These are phyloP conservation scores for Sedum album DNA, from an alignment of 164 flowering plant genomes.

Conservation along the genomic window DNA sequence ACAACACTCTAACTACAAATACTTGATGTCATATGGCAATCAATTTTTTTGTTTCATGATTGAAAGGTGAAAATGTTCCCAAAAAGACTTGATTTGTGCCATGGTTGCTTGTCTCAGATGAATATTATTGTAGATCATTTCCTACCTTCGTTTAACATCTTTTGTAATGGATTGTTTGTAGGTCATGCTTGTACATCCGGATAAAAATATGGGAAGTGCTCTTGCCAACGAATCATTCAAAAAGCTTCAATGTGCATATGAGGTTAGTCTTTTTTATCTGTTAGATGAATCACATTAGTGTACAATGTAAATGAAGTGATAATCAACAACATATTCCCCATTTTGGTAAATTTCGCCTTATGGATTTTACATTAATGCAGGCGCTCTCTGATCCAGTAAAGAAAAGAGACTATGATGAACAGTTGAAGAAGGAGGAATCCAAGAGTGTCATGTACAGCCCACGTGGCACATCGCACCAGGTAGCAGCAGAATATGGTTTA, in stretches of 20 bases:
- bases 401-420: constrained; percentile 95
- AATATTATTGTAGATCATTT: not conserved
- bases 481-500: constrained; percentile 15
- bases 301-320: not conserved
- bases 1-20: not conserved
- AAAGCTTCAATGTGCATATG: constrained; percentile 96
- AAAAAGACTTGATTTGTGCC: not conserved
- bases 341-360: not conserved
- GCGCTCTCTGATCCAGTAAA: constrained; percentile 80
- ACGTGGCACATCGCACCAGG: constrained; percentile 59
- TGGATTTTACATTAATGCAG: constrained; percentile 27
- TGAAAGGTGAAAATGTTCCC: not conserved
- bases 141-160: not conserved
- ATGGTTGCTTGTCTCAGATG: not conserved
- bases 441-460: constrained; percentile 53
- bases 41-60: not conserved
- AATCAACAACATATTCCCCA: not conserved
- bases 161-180: constrained; percentile 15
- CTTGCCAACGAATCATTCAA: constrained; percentile 92
- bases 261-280: constrained; percentile 39
- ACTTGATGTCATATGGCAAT: not conserved
- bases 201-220: constrained; percentile 94
- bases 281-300: not conserved
- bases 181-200: constrained; percentile 99
- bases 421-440: constrained; percentile 77